Base-by-base conservation (phyloP, 768 basidiomycete species). In the Dioszegia crocea region DNA sequence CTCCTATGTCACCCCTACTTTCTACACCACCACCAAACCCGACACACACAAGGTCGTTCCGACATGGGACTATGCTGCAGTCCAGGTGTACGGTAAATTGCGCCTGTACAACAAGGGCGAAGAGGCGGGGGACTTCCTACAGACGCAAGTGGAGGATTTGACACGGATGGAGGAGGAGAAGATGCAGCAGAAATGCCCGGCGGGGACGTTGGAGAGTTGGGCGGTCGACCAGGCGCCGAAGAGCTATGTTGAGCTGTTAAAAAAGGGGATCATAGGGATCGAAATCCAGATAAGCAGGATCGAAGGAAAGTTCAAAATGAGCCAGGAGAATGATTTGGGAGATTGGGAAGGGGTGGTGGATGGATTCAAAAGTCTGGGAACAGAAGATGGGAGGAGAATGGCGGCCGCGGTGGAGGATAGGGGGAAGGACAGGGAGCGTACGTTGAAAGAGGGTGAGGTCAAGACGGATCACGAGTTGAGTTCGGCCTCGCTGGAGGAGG, bases 61-160 rank as follows among this genome's bases (percentile, higher is more conserved):
- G 0, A 77, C 76, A 4, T 77, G 75, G 75, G 60, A 76, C 57
- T 77, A 76, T 53, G 61, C 70, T 6, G 69, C 72, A 17, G 76
- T 77, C 2, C 72, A 76, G 45, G 72, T 71, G 0, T 77, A 77
- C 61, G 76, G 76, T 16, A 67, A 59, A 39, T 52, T 69, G 5
- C 41, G 56, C 16, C 51, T 76, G 6, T 61, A 62, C 54, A 56
- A 74, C 12, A 47, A 56, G 12, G 45, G 45, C 23, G 52, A 58
- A 0, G 56, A 31, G 2, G 59, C 68, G 0, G 26, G 47, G 0
- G 40, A 49, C 8, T 77, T 66, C 60, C 55, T 75, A 5, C 62
- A 72, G 24, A 61, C 55, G 11, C 76, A 77, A 48, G 47, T 77
- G 14, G 60, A 73, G 19, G 67, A 63, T 33, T 61, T 77, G 2